These are phyloP conservation scores for Fusarium sp. DNA, from an alignment of 2,329 filamentous ascomycete species.

Conservation along the genomic window DNA sequence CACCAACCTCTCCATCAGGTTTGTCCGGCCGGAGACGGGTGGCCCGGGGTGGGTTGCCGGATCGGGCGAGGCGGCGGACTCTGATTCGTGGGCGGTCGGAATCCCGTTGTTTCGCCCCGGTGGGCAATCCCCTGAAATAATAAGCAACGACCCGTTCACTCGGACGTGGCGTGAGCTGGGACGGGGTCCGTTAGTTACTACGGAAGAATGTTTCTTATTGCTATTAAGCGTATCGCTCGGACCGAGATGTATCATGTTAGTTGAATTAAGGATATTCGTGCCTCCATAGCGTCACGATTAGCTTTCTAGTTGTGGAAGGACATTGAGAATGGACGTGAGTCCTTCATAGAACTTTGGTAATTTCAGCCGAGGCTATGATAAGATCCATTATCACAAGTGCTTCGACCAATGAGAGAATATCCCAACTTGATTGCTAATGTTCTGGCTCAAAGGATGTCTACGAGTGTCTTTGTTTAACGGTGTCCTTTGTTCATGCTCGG, in stretches of 20 bases:
- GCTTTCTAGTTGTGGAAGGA: not conserved
- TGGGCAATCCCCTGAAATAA: constrained; percentile 23
- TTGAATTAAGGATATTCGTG: not conserved
- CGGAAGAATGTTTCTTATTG: not conserved
- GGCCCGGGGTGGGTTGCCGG: constrained; percentile 25
- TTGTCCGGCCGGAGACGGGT: not conserved
- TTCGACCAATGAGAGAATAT: not conserved
- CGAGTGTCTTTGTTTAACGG: not conserved
- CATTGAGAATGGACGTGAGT: not conserved
- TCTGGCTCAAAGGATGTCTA: not conserved
- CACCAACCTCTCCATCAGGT: constrained; percentile 2
- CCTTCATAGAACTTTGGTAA: not conserved
- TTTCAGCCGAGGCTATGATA: not conserved
- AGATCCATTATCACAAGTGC: not conserved
- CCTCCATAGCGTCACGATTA: not conserved
- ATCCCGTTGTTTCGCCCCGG: constrained; percentile 14
- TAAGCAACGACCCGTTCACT: constrained; percentile 19
- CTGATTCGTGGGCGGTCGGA: constrained; percentile 35
- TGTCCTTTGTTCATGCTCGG: not conserved
- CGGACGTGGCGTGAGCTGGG: constrained; percentile 4
- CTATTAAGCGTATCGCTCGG: not conserved
- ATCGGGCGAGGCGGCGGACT: constrained; percentile 20
- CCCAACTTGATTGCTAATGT: not conserved
- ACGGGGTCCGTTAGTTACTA: not conserved
- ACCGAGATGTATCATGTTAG: not conserved